Evolutionary conservation across 441 rosid species (phyloP).

Genomic region (Gossypium schwendimanii): DNA sequence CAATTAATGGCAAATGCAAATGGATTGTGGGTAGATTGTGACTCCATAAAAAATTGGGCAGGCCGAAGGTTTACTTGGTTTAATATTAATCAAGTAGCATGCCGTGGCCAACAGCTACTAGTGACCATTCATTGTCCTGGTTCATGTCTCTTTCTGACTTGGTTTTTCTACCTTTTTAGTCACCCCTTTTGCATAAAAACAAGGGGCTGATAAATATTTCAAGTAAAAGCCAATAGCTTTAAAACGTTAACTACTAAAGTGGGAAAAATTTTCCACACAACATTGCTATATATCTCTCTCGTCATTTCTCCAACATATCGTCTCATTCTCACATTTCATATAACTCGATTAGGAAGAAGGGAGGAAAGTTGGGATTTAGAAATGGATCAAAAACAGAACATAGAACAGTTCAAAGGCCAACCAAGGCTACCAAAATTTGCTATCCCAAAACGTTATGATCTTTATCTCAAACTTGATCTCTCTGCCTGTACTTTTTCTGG

Average conservation of each 20-base stretch:
- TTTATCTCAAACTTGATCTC: conserved; percentile 70
- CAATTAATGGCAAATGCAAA: not conserved
- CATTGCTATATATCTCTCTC: not conserved
- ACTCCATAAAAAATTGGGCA: not conserved
- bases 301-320: not conserved
- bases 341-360: not conserved
- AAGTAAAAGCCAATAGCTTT: not conserved
- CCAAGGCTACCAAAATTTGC: conserved; percentile 86
- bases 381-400: conserved; percentile 16
- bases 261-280: not conserved
- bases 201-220: too few relatives aligned
- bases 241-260: not conserved
- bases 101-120: not conserved
- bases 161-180: not conserved
- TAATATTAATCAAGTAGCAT: not conserved
- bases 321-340: not conserved
- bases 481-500: conserved; percentile 63
- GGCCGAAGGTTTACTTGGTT: not conserved
- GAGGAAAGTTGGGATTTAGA: not conserved
- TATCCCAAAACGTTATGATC: conserved; percentile 64
- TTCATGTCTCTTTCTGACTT: not conserved
- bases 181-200: not conserved
- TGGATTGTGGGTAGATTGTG: not conserved
- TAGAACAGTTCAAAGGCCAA: conserved; percentile 79
- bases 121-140: not conserved